Conservation (phyloP, 2,329 filamentous ascomycete genomes). For the Pseudogymnoascus destructans region DNA sequence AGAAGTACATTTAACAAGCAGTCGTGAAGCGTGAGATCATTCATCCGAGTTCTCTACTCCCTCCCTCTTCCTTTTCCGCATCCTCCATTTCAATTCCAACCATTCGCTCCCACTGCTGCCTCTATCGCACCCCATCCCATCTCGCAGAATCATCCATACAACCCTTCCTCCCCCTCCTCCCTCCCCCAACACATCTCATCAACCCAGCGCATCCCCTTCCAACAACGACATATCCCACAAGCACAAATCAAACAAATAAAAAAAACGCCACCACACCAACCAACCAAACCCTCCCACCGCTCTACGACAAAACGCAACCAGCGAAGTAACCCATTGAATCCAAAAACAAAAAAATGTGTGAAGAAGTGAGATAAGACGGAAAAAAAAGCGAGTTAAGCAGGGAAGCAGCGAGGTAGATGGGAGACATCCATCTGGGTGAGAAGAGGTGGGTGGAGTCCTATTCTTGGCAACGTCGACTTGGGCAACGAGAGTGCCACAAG, state of each 20-base stretch:
- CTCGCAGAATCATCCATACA: background rate
- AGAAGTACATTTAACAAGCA: background rate
- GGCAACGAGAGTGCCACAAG: background rate
- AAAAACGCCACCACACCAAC: background rate
- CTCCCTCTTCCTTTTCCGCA: background rate
- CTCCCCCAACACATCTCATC: too few species aligned
- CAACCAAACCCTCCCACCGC: background rate
- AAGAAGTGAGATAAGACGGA: background rate
- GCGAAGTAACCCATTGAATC: background rate
- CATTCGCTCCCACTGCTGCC: background rate
- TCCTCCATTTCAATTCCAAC: background rate
- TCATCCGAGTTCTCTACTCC: background rate
- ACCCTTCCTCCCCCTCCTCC: background rate
- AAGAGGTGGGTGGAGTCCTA: background rate
- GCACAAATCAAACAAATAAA: background rate
- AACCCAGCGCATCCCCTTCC: background rate
- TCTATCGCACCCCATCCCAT: background rate
- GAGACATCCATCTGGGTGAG: background rate
- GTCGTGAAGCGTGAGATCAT: background rate
- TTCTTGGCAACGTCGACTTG: background rate
- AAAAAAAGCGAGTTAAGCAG: background rate
- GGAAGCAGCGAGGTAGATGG: background rate
- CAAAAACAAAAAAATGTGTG: background rate
- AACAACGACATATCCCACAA: background rate
- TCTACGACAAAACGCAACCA: background rate